Conservation (phyloP, 257 asterid species). For the Solanum stenotomum region DNA sequence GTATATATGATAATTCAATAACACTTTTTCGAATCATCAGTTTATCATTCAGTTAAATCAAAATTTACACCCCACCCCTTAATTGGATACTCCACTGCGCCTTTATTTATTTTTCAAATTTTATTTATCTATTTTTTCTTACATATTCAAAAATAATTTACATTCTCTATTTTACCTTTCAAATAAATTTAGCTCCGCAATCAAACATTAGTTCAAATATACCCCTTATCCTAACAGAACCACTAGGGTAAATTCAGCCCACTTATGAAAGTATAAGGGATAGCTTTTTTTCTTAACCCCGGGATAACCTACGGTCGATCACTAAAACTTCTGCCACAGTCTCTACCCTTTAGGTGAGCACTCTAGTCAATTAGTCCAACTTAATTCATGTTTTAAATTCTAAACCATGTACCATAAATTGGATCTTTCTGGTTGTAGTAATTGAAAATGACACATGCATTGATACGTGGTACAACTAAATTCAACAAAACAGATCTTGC, state of each 20-base stretch:
- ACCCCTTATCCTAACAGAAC: no score
- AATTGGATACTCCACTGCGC: not conserved
- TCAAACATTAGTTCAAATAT: not conserved
- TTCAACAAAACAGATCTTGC: not conserved
- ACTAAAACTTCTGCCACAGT: rapidly evolving
- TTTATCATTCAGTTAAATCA: not conserved
- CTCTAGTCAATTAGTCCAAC: not conserved
- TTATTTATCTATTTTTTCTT: no score
- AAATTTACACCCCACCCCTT: not conserved
- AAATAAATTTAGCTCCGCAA: not conserved
- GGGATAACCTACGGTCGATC: rapidly evolving
- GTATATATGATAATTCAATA: not conserved
- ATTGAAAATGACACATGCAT: not conserved
- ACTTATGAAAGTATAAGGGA: not conserved
- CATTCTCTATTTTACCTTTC: no score
- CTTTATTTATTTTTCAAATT: not conserved
- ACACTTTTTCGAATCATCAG: not conserved
- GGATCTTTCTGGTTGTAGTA: not conserved
- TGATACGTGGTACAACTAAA: not conserved
- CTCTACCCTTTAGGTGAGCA: not conserved
- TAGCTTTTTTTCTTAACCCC: no score
- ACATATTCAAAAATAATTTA: no score
- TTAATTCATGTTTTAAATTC: not conserved
- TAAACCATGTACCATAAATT: not conserved
- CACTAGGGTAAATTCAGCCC: not conserved